phyloP scores from a whole-genome alignment of 345 rosid species.

The Citrus medica region DNA sequence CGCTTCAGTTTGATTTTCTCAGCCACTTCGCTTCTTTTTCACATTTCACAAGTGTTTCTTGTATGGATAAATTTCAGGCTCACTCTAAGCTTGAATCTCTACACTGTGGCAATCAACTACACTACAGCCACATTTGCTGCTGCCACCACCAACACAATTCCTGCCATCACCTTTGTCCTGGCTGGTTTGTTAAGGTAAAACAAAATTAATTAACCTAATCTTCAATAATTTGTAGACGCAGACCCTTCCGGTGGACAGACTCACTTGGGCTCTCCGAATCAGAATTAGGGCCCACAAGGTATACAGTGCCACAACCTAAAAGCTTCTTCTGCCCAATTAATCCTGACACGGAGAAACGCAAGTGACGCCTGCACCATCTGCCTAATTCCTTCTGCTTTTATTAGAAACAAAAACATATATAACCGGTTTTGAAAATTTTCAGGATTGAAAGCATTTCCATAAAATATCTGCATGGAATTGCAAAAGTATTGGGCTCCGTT shows the following conservation, averaged over 20 bases:
- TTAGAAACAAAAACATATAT: no score
- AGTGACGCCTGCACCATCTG: background rate
- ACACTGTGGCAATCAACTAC: constrained; percentile 55
- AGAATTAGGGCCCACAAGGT: background rate
- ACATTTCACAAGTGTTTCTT: background rate
- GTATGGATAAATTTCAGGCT: constrained; percentile 40
- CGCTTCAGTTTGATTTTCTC: background rate
- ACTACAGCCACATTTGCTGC: constrained; percentile 89
- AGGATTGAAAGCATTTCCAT: constrained; percentile 44
- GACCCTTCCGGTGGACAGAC: no score
- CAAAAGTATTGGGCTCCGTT: constrained; percentile 66
- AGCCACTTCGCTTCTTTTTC: background rate
- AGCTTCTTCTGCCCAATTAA: background rate
- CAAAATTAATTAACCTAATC: background rate
- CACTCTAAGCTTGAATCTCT: constrained; percentile 65
- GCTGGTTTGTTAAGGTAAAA: constrained; percentile 39
- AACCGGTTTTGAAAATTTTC: background rate
- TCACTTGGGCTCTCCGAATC: no score
- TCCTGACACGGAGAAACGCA: background rate
- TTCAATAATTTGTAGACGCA: background rate
- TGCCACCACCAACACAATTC: constrained; percentile 73
- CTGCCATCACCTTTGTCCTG: constrained; percentile 68
- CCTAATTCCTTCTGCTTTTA: no score
- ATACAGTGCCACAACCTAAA: background rate
- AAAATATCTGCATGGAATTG: constrained; percentile 41